Evolutionary conservation across 257 asterid genomes (phyloP).

Genomic region (Salvia miltiorrhiza): DNA sequence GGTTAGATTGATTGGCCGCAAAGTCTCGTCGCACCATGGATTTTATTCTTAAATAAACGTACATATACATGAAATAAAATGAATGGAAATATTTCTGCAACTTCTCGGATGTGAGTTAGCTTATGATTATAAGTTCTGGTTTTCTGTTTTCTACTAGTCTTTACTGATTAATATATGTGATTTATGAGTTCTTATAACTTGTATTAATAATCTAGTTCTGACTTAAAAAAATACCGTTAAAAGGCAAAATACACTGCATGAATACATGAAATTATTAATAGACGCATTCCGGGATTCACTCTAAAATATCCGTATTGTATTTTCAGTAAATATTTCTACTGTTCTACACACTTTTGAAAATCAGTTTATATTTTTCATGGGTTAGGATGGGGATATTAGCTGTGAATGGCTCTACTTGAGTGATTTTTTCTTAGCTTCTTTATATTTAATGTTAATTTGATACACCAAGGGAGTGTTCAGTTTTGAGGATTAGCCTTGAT

Average conservation of each 20-base stretch:
- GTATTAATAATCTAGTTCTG: background rate
- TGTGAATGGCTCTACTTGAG: background rate
- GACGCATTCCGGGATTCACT: background rate
- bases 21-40: background rate
- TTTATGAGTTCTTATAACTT: background rate
- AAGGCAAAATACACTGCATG: background rate
- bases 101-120: background rate
- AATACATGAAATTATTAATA: background rate
- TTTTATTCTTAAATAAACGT: background rate
- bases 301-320: background rate
- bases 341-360: background rate
- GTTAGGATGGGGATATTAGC: background rate
- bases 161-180: background rate
- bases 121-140: background rate
- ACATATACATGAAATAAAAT: background rate
- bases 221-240: background rate
- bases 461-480: background rate
- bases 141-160: background rate
- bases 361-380: background rate
- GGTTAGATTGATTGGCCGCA: slow-evolving; percentile 38
- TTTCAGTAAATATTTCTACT: background rate
- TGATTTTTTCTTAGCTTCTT: background rate
- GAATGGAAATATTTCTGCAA: background rate
- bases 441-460: background rate
- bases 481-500: too few species aligned